Evolutionary conservation across 2,329 filamentous ascomycete genomes (phyloP).

Genomic region (Monosporascus sp.): DNA sequence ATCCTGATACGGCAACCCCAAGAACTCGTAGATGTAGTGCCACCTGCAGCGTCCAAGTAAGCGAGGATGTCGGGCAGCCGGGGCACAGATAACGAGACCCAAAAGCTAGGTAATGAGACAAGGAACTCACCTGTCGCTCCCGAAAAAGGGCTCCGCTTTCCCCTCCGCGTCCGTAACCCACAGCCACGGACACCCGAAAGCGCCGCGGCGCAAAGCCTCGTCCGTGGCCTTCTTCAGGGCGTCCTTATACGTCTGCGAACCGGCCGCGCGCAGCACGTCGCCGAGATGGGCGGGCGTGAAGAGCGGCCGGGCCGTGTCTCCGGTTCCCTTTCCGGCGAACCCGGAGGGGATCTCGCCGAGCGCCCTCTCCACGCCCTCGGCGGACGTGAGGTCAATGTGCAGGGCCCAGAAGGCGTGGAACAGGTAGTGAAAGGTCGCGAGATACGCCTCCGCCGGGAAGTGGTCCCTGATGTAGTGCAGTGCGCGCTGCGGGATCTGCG

Average conservation of each 20-base stretch:
- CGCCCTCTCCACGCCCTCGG: conserved; percentile 8
- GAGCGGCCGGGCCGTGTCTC: conserved; percentile 22
- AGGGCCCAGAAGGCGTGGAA: conserved; percentile 56
- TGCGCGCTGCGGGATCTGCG: conserved; percentile 56
- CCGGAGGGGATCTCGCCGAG: conserved; percentile 9
- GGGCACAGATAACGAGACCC: not conserved
- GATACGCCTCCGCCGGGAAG: conserved; percentile 44
- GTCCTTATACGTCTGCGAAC: conserved; percentile 39
- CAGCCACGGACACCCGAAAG: conserved; percentile 75
- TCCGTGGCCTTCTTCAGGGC: conserved; percentile 53
- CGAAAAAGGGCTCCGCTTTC: conserved; percentile 65
- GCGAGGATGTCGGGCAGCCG: not conserved
- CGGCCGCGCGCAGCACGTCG: conserved; percentile 49
- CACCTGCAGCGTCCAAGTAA: conserved; percentile 39
- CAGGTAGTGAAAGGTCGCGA: conserved; percentile 48
- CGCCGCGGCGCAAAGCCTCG: conserved; percentile 57
- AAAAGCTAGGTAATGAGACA: not conserved
- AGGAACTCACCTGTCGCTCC: conserved; percentile 58
- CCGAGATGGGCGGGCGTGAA: conserved; percentile 50
- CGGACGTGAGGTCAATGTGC: conserved; percentile 14
- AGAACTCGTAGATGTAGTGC: conserved; percentile 62
- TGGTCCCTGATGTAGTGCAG: conserved; percentile 61
- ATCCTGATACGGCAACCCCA: conserved; percentile 56
- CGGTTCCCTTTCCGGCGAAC: conserved; percentile 4
- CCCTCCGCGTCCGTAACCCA: conserved; percentile 58